Evolutionary conservation across 2,329 filamentous ascomycete genomes (phyloP), one percentile per base, ranked within the genome.

Genomic region (Alternaria rosae): DNA sequence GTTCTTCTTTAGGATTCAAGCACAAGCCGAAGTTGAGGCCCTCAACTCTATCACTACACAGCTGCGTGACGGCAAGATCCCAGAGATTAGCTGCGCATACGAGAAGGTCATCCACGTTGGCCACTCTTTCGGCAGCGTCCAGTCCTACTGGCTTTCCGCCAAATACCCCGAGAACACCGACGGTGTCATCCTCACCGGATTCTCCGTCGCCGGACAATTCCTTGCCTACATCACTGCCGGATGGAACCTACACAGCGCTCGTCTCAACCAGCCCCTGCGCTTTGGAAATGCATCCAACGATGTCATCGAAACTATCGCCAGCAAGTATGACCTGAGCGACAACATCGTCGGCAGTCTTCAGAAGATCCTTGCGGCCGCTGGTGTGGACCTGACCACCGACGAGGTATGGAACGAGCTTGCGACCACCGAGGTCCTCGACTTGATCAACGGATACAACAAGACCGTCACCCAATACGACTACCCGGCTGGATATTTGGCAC

Each of bases 101-200:
- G 54, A 77, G 9, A 81, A 85, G 69, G 78, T 87, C 23, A 79
- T 88, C 9, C 88, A 91, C 72, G 81, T 89, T 15, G 89, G 88
- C 12, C 88, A 91, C 79, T 88, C 85, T 0, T 91, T 88, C 67
- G 89, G 89, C 30, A 88, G 87, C 0, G 77, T 84, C 6, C 85
- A 87, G 67, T 85, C 84, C 3, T 89, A 87, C 75, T 82, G 78
- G 50, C 80, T 91, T 20, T 84, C 85, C 8, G 82, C 82, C 48
- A 72, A 79, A 59, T 80, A 87, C 68, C 87, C 87, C 1, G 71
- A 81, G 56, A 78, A 86, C 59, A 87, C 85, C 38, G 84, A 90
- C 63, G 87, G 84, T 41, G 80, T 90, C 42, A 77, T 88, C 54
- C 81, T 91, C 7, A 89, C 88, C 1, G 88, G 88, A 1, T 91